Evolutionary conservation across 805 yeast species (phyloP).

Genomic region (Torulaspora franciscae): DNA sequence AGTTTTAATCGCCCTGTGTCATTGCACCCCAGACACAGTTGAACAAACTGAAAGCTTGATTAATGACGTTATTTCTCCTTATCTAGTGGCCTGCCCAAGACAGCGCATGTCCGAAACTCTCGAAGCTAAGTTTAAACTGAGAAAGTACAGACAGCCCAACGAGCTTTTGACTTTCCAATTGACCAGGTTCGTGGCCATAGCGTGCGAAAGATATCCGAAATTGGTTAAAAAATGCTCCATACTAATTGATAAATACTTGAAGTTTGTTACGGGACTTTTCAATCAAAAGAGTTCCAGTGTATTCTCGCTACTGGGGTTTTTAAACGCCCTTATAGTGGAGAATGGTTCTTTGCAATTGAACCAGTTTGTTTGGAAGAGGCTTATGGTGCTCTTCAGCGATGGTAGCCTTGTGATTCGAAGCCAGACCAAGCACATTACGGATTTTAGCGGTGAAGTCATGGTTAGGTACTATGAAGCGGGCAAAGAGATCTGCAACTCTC

Average conservation of each 20-base stretch:
- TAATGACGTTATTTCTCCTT: constrained; percentile 40
- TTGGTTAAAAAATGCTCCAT: constrained; percentile 17
- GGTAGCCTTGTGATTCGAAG: constrained; percentile 14
- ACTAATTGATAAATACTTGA: constrained; percentile 29
- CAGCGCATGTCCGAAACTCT: constrained; percentile 44
- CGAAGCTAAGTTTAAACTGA: constrained; percentile 33
- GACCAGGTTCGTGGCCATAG: constrained; percentile 31
- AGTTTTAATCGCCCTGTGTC: constrained; percentile 48
- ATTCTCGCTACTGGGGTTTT: constrained; percentile 39
- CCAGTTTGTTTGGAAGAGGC: constrained; percentile 19
- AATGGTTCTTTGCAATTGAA: constrained; percentile 15
- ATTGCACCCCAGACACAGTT: constrained; percentile 33
- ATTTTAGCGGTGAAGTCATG: constrained; percentile 27
- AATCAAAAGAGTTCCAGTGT: constrained; percentile 18
- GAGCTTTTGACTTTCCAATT: constrained; percentile 37
- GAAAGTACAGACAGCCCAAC: constrained; percentile 38
- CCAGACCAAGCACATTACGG: constrained; percentile 3
- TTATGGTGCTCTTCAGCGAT: constrained; percentile 13
- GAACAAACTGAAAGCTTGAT: constrained; percentile 40
- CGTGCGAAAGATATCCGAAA: constrained; percentile 30
- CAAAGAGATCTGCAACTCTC: constrained; percentile 28
- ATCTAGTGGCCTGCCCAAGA: constrained; percentile 47
- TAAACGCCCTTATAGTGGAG: constrained; percentile 32
- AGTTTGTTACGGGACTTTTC: constrained; percentile 11
- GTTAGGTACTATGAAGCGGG: constrained; percentile 31